Evolutionary conservation across 768 basidiomycete genomes (phyloP), one percentile per base, ranked within the genome.

Genomic region (Agaricus blazei): DNA sequence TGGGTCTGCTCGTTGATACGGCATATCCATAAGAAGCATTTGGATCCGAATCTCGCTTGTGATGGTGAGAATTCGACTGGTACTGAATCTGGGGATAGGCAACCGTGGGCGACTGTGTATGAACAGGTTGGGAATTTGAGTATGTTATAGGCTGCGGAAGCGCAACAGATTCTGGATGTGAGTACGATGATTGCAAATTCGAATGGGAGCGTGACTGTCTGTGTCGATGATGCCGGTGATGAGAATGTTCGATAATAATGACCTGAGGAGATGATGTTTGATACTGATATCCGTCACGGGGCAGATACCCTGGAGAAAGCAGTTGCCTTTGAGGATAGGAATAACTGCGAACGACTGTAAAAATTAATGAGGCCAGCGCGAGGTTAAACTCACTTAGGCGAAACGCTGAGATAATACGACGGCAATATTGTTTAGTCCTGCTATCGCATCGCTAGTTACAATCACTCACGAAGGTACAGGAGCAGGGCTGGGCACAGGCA

Each of bases 241-340:
- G 65, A 45, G 63, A 63, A 37, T 64, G 63, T 48, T 63, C 60
- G 38, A 65, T 57, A n/a, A 65, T 60, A n/a, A 65, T 59, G 6
- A 63, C 58, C 34, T 62, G 64, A 44, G 59, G 55, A 24, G 59
- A 38, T 9, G 52, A 34, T 26, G 48, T 14, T 46, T 53, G 45
- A 31, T 56, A 37, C 11, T 53, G 45, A 31, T 56, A 37, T 15
- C 28, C 27, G 3, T 28, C 50, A 48, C 44, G 31, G 29, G 55
- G 34, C 36, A 46, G 14, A 31, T 41, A 29, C 44, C 40, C 34
- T 37, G 27, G 44, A 29, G 4, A 54, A 28, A 4, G 48, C 37
- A 4, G 41, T 26, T 34, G 63, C 48, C 23, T 48, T 45, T 6
- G 60, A 34, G 48, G 54, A 58, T 34, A 63, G 56, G 42, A 34